phyloP scores from a whole-genome alignment of 2,329 filamentous ascomycete genomes.

The Ampelomyces quisqualis region DNA sequence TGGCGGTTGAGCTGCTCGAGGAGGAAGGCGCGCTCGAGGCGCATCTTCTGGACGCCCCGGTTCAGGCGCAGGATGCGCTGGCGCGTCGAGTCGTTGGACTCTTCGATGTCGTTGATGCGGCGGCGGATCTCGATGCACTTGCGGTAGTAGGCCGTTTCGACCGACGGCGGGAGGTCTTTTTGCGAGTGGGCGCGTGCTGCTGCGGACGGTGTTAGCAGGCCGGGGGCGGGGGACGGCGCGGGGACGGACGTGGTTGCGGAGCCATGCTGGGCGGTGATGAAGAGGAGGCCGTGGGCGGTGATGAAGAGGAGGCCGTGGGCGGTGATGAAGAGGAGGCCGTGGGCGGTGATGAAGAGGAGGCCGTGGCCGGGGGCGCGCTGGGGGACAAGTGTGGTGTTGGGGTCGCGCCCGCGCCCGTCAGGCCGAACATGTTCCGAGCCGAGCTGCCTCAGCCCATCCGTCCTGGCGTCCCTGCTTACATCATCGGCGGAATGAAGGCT shows the following conservation, averaged over 20 bases:
- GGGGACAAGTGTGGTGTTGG: conserved; percentile 6
- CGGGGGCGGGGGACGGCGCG: neutral
- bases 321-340: too few relatives aligned
- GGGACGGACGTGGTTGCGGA: conserved; percentile 24
- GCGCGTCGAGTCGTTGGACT: conserved; percentile 81
- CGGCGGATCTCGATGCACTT: conserved; percentile 96
- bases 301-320: too few relatives aligned
- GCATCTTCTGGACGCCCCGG: conserved; percentile 86
- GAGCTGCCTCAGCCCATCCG: conserved; percentile 1
- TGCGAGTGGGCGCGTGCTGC: conserved; percentile 36
- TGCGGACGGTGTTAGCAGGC: conserved; percentile 11
- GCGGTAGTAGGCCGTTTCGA: conserved; percentile 91
- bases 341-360: too few relatives aligned
- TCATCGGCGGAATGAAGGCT: neutral
- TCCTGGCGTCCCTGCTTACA: neutral
- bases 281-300: neutral
- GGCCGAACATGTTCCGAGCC: conserved; percentile 11
- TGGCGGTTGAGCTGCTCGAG: conserved; percentile 52
- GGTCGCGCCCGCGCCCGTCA: conserved; percentile 13
- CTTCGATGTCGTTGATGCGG: conserved; percentile 86
- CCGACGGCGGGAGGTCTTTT: conserved; percentile 71
- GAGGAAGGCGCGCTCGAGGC: conserved; percentile 72
- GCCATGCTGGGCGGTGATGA: neutral
- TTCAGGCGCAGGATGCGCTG: conserved; percentile 76
- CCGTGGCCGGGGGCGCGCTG: neutral